phyloP scores from a whole-genome alignment of 768 basidiomycete genomes.

The Tulasnella sp. region DNA sequence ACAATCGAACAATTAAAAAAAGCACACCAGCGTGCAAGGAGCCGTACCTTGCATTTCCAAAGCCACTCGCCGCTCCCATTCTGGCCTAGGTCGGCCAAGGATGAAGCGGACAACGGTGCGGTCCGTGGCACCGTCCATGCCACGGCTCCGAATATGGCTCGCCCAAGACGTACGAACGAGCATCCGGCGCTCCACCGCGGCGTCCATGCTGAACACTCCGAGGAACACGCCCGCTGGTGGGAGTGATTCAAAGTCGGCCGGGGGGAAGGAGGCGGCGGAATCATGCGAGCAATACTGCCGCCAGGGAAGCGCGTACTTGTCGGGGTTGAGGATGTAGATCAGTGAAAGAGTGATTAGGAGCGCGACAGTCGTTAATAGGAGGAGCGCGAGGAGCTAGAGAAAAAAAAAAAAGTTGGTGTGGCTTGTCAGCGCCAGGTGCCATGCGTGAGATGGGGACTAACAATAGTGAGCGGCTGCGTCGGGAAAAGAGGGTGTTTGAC shows the following conservation, averaged over 20 bases:
- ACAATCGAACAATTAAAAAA: not conserved
- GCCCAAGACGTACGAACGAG: constrained; percentile 50
- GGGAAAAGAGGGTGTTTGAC: constrained; percentile 78
- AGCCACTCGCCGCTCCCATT: constrained; percentile 44
- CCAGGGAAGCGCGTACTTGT: constrained; percentile 95
- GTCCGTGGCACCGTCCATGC: constrained; percentile 44
- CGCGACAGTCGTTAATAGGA: constrained; percentile 79
- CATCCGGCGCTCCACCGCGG: constrained; percentile 46
- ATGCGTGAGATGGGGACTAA: constrained; percentile 47
- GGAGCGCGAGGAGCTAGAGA: constrained; percentile 57
- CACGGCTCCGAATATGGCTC: constrained; percentile 42
- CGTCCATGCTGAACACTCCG: constrained; percentile 50
- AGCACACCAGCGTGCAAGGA: not conserved
- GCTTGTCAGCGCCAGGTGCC: constrained; percentile 12
- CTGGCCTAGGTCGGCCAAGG: constrained; percentile 45
- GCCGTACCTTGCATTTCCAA: constrained; percentile 49
- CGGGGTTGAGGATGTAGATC: constrained; percentile 92
- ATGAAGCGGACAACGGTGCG: constrained; percentile 48
- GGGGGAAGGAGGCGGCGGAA: constrained; percentile 63
- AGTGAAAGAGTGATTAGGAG: constrained; percentile 78
- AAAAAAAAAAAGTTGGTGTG: not conserved
- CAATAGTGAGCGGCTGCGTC: constrained; percentile 78
- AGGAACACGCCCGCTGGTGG: constrained; percentile 50
- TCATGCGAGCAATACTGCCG: constrained; percentile 86
- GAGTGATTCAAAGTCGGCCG: constrained; percentile 62